These are phyloP conservation scores for Graphilbum ipis-grandicollis DNA, from an alignment of 2,329 filamentous ascomycete genomes.

Conservation along the genomic window DNA sequence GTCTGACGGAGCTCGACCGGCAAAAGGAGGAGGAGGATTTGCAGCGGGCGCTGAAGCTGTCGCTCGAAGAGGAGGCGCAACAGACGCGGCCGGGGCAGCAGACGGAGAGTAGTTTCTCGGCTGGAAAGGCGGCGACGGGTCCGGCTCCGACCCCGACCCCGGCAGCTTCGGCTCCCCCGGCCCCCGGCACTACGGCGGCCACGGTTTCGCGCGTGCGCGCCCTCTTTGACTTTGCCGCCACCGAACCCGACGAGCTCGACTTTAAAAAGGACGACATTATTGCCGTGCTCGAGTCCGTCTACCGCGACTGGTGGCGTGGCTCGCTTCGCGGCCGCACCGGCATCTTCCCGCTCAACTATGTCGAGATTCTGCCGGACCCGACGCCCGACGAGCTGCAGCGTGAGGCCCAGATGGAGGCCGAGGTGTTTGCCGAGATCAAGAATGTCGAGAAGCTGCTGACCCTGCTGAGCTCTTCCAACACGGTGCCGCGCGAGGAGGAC, in stretches of 20 bases:
- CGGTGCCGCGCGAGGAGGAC: conserved; percentile 66
- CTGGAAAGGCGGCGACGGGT: no score
- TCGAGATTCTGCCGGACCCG: conserved; percentile 90
- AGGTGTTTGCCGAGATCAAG: conserved; percentile 48
- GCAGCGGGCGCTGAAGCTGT: conserved; percentile 87
- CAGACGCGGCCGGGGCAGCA: conserved; percentile 26
- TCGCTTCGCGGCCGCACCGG: conserved; percentile 87
- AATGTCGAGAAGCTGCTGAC: conserved; percentile 60
- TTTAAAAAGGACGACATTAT: conserved; percentile 97
- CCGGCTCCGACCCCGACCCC: background rate
- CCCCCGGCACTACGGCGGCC: conserved; percentile 80
- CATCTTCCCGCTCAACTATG: conserved; percentile 97
- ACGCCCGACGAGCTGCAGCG: conserved; percentile 86
- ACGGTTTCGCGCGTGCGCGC: conserved; percentile 90
- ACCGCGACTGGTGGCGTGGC: conserved; percentile 99
- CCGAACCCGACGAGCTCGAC: conserved; percentile 83
- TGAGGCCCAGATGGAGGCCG: conserved; percentile 85
- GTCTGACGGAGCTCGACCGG: conserved; percentile 76
- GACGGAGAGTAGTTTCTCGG: no score
- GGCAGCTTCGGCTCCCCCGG: conserved; percentile 18
- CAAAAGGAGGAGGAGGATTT: conserved; percentile 95
- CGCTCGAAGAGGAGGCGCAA: conserved; percentile 68
- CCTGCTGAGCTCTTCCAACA: conserved; percentile 72
- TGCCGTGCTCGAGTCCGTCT: conserved; percentile 90
- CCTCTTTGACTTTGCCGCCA: conserved; percentile 85